Conservation (phyloP, 1,284 basidiomycete genomes). For the Megacollybia platyphylla region DNA sequence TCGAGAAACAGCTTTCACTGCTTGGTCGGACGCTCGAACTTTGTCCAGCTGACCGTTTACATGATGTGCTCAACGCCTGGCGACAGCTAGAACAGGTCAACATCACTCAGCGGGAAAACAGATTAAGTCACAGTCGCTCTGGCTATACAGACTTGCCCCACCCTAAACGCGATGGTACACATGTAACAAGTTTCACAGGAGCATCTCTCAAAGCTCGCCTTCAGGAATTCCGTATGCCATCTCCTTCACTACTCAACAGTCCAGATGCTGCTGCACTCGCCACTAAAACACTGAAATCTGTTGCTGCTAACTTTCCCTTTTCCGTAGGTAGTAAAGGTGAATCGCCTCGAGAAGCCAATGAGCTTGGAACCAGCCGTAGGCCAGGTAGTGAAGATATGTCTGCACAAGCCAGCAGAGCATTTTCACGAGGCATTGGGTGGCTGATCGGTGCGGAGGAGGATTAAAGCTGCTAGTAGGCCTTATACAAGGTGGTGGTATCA, state of each 20-base stretch:
- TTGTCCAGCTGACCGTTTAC: conserved; percentile 72
- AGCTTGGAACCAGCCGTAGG: conserved; percentile 18
- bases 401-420: conserved; percentile 54
- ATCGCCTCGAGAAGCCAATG: conserved; percentile 14
- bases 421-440: conserved; percentile 81
- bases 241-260: conserved; percentile 49
- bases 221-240: conserved; percentile 49
- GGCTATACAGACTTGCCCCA: conserved; percentile 12
- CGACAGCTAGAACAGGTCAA: conserved; percentile 53
- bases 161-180: conserved; percentile 13
- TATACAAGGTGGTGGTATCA: no score
- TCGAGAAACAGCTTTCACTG: conserved; percentile 53
- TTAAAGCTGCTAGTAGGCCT: conserved; percentile 1
- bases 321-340: conserved; percentile 38
- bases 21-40: conserved; percentile 78
- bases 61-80: conserved; percentile 67
- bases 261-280: conserved; percentile 67
- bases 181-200: conserved; percentile 8
- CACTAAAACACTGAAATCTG: conserved; percentile 57
- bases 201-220: conserved; percentile 47
- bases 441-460: conserved; percentile 69
- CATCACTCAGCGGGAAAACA: conserved; percentile 32
- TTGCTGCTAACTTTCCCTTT: conserved; percentile 69
- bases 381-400: conserved; percentile 50
- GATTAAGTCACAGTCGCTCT: conserved; percentile 11